phyloP scores from a whole-genome alignment of 495 filamentous ascomycete genomes.

The Neurospora terricola region DNA sequence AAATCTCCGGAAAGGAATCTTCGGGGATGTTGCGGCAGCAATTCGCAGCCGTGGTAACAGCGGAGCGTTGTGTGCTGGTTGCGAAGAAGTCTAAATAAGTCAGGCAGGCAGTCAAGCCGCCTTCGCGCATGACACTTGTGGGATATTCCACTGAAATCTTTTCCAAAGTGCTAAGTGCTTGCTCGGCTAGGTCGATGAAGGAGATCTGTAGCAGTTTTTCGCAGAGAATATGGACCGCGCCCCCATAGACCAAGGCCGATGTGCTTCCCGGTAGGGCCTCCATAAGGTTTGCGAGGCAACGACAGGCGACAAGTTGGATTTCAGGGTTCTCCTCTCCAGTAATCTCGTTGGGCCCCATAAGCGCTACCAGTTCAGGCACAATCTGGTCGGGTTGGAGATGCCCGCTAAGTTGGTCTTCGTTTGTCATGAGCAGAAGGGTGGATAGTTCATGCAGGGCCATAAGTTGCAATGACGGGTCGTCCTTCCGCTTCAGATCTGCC shows the following conservation, averaged over 20 bases:
- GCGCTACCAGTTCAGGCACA: slow-evolving; percentile 82
- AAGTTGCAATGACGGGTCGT: slow-evolving; percentile 78
- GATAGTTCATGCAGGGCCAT: slow-evolving; percentile 91
- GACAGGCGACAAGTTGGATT: slow-evolving; percentile 95
- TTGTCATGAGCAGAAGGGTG: slow-evolving; percentile 85
- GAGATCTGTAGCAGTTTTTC: slow-evolving; percentile 89
- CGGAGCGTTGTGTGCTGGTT: slow-evolving; percentile 91
- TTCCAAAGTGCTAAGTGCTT: slow-evolving; percentile 89
- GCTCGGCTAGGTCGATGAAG: slow-evolving; percentile 95
- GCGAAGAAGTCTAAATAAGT: slow-evolving; percentile 96
- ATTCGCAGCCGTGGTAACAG: slow-evolving; percentile 94
- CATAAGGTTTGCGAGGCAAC: slow-evolving; percentile 96
- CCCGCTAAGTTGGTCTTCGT: slow-evolving; percentile 92
- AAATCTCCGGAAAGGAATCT: slow-evolving; percentile 79
- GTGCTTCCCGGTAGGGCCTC: slow-evolving; percentile 89
- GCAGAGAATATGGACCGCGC: slow-evolving; percentile 88
- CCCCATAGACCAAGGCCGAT: slow-evolving; percentile 91
- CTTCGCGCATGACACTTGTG: slow-evolving; percentile 89
- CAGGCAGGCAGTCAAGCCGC: slow-evolving; percentile 86
- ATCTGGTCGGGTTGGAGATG: slow-evolving; percentile 92
- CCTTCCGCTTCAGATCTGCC: slow-evolving; percentile 73
- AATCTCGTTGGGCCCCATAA: slow-evolving; percentile 85
- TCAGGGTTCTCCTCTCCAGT: slow-evolving; percentile 87
- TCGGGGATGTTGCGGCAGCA: slow-evolving; percentile 94
- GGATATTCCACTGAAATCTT: slow-evolving; percentile 98